phyloP scores from a whole-genome alignment of 2,329 filamentous ascomycete species.

The Cercospora nicotianae region DNA sequence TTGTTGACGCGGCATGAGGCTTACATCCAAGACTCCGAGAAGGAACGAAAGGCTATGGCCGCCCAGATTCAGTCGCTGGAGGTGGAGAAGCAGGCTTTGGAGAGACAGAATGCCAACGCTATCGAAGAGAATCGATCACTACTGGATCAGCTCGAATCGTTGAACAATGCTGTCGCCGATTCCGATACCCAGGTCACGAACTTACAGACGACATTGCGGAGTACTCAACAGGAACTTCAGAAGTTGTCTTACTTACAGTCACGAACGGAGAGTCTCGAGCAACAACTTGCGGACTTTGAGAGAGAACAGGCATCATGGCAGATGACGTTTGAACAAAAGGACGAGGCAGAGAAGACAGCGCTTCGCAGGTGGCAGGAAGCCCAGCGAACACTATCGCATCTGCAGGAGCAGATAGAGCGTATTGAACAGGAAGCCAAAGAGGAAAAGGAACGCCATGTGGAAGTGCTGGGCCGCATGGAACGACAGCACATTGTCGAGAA shows the following conservation, averaged over 20 bases:
- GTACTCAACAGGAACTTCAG: constrained; percentile 74
- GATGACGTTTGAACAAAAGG: constrained; percentile 63
- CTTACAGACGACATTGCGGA: constrained; percentile 73
- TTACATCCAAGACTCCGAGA: constrained; percentile 89
- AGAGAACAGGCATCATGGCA: constrained; percentile 75
- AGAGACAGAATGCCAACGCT: constrained; percentile 72
- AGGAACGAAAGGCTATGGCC: constrained; percentile 73
- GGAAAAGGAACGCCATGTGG: constrained; percentile 77
- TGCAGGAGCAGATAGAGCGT: constrained; percentile 84
- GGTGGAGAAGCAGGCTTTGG: constrained; percentile 65
- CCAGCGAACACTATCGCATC: constrained; percentile 71
- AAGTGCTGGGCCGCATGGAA: constrained; percentile 81
- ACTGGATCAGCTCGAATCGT: constrained; percentile 76
- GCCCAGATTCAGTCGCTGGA: constrained; percentile 75
- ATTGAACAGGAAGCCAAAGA: constrained; percentile 82
- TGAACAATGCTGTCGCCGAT: constrained; percentile 76
- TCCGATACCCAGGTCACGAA: constrained; percentile 77
- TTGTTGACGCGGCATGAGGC: constrained; percentile 88
- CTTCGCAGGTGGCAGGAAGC: constrained; percentile 82
- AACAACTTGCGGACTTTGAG: constrained; percentile 76
- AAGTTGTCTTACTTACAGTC: constrained; percentile 71
- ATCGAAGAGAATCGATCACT: constrained; percentile 81
- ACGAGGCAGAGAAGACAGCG: constrained; percentile 75
- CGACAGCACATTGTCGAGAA: constrained; percentile 77
- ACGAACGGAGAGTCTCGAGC: constrained; percentile 75